These are phyloP conservation scores for Amphichorda felina DNA, from an alignment of 2,329 filamentous ascomycete species.

Conservation along the genomic window DNA sequence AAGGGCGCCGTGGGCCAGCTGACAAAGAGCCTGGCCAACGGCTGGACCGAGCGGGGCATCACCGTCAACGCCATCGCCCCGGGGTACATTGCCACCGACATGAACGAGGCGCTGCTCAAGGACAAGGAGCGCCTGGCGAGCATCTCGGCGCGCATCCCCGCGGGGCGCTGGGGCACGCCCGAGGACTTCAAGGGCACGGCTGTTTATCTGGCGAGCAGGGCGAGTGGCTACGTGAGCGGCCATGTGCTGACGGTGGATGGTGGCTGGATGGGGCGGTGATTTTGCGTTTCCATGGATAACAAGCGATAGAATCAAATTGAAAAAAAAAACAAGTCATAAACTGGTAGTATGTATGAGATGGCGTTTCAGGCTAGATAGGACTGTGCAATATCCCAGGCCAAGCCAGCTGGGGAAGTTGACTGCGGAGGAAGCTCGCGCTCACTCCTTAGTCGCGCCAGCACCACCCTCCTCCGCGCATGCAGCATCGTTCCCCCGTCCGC, in stretches of 20 bases:
- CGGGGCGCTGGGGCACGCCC: slow-evolving; percentile 68
- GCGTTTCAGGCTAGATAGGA: too few relatives aligned
- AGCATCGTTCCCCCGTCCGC: too few relatives aligned
- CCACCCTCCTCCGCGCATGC: too few relatives aligned
- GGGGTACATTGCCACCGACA: slow-evolving; percentile 87
- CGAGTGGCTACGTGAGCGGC: slow-evolving; percentile 72
- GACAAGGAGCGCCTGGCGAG: slow-evolving; percentile 57
- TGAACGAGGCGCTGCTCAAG: slow-evolving; percentile 75
- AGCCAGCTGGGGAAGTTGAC: too few relatives aligned
- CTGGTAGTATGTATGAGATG: too few relatives aligned
- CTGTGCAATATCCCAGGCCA: too few relatives aligned
- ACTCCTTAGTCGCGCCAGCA: too few relatives aligned
- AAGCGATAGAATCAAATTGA: not conserved
- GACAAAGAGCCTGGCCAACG: slow-evolving; percentile 76
- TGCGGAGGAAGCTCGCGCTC: too few relatives aligned
- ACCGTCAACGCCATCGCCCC: slow-evolving; percentile 84
- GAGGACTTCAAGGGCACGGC: slow-evolving; percentile 82
- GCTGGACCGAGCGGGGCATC: slow-evolving; percentile 71
- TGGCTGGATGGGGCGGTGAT: slow-evolving; percentile 80
- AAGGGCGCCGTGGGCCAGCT: slow-evolving; percentile 80
- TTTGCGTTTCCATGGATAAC: not conserved
- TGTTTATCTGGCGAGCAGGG: slow-evolving; percentile 64
- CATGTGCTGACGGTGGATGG: slow-evolving; percentile 78
- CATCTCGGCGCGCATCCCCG: slow-evolving; percentile 73
- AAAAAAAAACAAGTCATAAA: too few relatives aligned